phyloP scores from a whole-genome alignment of 2,329 filamentous ascomycete species.

The Fusarium newnesense region DNA sequence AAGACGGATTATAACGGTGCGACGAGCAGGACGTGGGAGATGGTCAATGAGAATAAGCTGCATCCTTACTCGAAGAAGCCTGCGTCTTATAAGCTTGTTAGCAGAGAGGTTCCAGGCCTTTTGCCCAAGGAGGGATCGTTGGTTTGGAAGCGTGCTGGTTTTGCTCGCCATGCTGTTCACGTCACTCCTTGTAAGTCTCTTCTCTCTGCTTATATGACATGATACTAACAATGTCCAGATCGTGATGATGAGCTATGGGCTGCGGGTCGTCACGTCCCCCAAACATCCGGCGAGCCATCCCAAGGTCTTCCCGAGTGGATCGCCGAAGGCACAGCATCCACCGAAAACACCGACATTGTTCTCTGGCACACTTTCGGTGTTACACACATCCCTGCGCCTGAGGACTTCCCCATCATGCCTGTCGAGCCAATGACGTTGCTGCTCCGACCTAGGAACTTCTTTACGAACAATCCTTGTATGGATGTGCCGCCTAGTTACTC shows the following conservation, averaged over 20 bases:
- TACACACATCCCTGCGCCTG: slow-evolving; percentile 87
- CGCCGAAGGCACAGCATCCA: slow-evolving; percentile 71
- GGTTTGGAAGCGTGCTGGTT: slow-evolving; percentile 90
- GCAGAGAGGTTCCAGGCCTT: slow-evolving; percentile 80
- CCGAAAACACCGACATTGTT: slow-evolving; percentile 87
- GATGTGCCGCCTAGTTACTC: slow-evolving; percentile 74
- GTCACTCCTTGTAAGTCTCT: slow-evolving; percentile 82
- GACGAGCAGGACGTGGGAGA: slow-evolving; percentile 89
- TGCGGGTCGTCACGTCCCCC: slow-evolving; percentile 86
- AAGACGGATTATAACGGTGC: slow-evolving; percentile 83
- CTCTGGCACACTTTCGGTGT: slow-evolving; percentile 95
- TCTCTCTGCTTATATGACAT: rapidly evolving
- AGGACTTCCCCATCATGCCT: slow-evolving; percentile 94
- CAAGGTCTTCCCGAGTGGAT: slow-evolving; percentile 81
- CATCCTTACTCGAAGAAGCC: slow-evolving; percentile 89
- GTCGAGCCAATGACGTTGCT: slow-evolving; percentile 85
- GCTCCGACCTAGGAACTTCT: slow-evolving; percentile 84
- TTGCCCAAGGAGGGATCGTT: slow-evolving; percentile 83
- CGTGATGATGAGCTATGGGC: slow-evolving; percentile 84
- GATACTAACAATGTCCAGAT: slow-evolving; percentile 59
- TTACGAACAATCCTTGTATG: slow-evolving; percentile 79
- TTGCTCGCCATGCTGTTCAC: slow-evolving; percentile 86
- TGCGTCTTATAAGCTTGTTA: slow-evolving; percentile 88
- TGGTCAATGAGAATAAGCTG: slow-evolving; percentile 84
- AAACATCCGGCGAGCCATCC: slow-evolving; percentile 84